phyloP scores from a whole-genome alignment of 2,329 filamentous ascomycete genomes.

The Trichoderma aggressivum region DNA sequence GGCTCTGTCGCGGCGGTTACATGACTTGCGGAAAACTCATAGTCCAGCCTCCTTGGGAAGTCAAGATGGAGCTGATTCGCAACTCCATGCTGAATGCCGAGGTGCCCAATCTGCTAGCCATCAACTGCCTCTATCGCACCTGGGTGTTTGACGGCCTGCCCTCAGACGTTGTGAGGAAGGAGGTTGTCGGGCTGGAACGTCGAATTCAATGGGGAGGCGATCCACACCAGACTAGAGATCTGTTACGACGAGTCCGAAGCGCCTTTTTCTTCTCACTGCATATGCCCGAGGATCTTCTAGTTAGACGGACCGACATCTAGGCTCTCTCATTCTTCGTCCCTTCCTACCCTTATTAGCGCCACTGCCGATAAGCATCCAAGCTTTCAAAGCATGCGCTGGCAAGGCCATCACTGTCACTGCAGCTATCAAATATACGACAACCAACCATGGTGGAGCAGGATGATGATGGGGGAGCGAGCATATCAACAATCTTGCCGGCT shows the following conservation, averaged over 20 bases:
- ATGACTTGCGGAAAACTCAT: slow-evolving; percentile 28
- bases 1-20: slow-evolving; percentile 42
- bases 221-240: slow-evolving; percentile 21
- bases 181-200: slow-evolving; percentile 27
- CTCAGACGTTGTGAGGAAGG: slow-evolving; percentile 28
- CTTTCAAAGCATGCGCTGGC: neutral
- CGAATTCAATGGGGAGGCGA: slow-evolving; percentile 34
- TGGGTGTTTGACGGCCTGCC: slow-evolving; percentile 31
- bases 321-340: neutral
- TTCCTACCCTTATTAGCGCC: neutral
- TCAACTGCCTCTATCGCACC: slow-evolving; percentile 32
- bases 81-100: slow-evolving; percentile 33
- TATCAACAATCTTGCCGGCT: neutral
- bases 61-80: slow-evolving; percentile 36
- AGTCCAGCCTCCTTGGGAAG: slow-evolving; percentile 39
- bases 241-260: slow-evolving; percentile 25
- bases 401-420: slow-evolving; percentile 4
- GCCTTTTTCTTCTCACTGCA: slow-evolving; percentile 18
- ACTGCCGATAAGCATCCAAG: neutral
- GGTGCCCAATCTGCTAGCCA: slow-evolving; percentile 29
- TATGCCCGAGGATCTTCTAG: slow-evolving; percentile 1
- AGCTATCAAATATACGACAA: neutral
- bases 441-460: neutral
- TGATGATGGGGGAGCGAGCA: neutral
- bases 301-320: neutral